Base-by-base conservation (phyloP, 1,139 yeast species). In the Pichia inconspicua region DNA sequence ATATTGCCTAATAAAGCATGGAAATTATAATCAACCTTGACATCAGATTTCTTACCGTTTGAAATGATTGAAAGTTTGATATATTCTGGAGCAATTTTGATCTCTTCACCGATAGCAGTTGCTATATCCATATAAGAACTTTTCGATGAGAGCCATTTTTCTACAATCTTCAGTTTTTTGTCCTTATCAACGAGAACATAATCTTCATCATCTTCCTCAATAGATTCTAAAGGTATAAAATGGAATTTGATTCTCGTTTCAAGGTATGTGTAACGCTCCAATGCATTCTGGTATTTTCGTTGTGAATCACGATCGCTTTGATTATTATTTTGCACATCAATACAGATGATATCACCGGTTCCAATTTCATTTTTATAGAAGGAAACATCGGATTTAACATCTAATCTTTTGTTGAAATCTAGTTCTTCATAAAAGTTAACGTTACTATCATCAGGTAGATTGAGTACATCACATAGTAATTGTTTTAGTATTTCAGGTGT, bases 331-430 rank as follows among this genome's bases (percentile, higher is more conserved):
- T 83, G 83, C 46, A 84, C 75, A 19, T 40, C 46, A 42, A 45
- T 30, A 30, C 85, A 72, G 15, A 90, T 65, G 25, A 90, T 84
- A 62, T 89, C 97, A 55, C 97, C 97, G 55, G 76, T 81, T 17
- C 75, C 74, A 37, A 90, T 66, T 60, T 89, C 97, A 37, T 78
- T 72, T 53, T 78, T 75, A 53, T 75, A 78, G 55, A 84, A 77
- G 0, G 84, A 70, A 40, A 69, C 65, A 6, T 65, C 61, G 4
- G 67, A 61, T 42, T 76, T 71, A 9, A 79, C 57, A 4, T 63
- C 62, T 39, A 82, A 86, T 45, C 87, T 72, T 60, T 78, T 77
- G 2, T 72, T 72, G 3, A 82, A 82, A 46, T 83, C 79, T 37
- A 87, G 68, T 59, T 90, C 97, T 65, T 90, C 97, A 55, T 65